phyloP scores from a whole-genome alignment of 2,329 filamentous ascomycete species.

The Fusarium temperatum region DNA sequence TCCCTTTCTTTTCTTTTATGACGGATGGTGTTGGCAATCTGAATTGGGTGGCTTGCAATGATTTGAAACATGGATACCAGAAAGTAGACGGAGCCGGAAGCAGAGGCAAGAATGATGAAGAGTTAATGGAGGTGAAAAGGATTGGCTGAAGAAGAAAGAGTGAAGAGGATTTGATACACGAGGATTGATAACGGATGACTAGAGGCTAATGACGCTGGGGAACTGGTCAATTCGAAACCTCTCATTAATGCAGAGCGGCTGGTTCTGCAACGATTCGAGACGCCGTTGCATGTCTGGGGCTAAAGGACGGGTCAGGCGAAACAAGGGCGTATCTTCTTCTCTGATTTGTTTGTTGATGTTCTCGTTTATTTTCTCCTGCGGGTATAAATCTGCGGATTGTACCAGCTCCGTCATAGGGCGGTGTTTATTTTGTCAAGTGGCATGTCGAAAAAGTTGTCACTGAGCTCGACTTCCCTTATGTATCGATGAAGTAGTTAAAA shows the following conservation, averaged over 20 bases:
- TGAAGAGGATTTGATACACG: conserved; percentile 17
- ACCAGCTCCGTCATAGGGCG: conserved; percentile 12
- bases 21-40: conserved; percentile 41
- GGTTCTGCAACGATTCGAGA: conserved; percentile 25
- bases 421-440: conserved; percentile 34
- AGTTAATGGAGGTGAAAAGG: conserved; percentile 19
- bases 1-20: conserved; percentile 12
- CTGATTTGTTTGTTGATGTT: conserved; percentile 5
- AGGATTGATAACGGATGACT: conserved; percentile 26
- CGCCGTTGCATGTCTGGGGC: conserved; percentile 20
- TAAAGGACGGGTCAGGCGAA: conserved; percentile 18
- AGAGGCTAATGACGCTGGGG: conserved; percentile 25
- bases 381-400: conserved; percentile 10
- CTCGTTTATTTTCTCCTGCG: neutral
- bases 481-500: conserved; percentile 34
- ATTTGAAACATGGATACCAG: conserved; percentile 33
- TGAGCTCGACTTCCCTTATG: conserved; percentile 35
- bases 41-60: conserved; percentile 36
- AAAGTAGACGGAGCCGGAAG: conserved; percentile 29
- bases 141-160: conserved; percentile 1
- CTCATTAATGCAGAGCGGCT: conserved; percentile 4
- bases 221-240: conserved; percentile 14
- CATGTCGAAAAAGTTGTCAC: conserved; percentile 5
- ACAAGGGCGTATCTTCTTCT: conserved; percentile 22
- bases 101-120: conserved; percentile 1